A percentile compares a stretch with the other conserved stretches of the same genome.
Evolutionary conservation across 192 early-diverging fungal species (phyloP).

Genomic region (Rhizoclosmatium sp.): DNA sequence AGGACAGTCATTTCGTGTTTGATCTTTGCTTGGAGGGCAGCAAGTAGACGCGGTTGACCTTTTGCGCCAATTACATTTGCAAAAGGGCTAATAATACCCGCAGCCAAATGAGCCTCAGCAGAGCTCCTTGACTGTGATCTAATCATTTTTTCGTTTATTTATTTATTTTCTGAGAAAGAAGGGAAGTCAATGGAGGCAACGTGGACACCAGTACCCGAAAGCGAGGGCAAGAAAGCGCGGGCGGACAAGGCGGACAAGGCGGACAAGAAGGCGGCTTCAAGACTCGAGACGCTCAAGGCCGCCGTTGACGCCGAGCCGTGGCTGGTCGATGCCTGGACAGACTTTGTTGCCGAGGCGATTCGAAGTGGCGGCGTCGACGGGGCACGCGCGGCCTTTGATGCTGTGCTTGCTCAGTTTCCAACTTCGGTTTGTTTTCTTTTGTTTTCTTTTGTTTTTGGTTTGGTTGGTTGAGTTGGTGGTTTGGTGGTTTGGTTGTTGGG

Average conservation of each 20-base stretch:
- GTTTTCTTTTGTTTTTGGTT: not conserved
- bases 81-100: not conserved
- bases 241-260: not conserved
- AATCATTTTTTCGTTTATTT: too few relatives aligned
- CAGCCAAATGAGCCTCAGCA: not conserved
- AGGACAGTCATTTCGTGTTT: slow-evolving; percentile 11
- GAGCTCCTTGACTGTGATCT: too few relatives aligned
- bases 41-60: slow-evolving; percentile 19
- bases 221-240: not conserved
- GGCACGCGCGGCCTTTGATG: not conserved
- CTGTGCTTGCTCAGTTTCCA: slow-evolving; percentile 1
- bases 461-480: not conserved
- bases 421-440: slow-evolving; percentile 9
- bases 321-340: slow-evolving; percentile 3
- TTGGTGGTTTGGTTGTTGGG: not conserved
- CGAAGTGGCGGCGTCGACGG: slow-evolving; percentile 5
- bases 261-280: not conserved
- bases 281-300: not conserved
- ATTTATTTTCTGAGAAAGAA: not conserved
- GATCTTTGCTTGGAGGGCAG: slow-evolving; percentile 6
- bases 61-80: not conserved
- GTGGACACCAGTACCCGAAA: not conserved
- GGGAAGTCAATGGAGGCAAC: not conserved
- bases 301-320: slow-evolving; percentile 19
- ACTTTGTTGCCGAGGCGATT: not conserved